Percentiles rank a stretch among this genome's conserved stretches.
Conservation (phyloP, 2,329 filamentous ascomycete species). For the Endothia cerciana region DNA sequence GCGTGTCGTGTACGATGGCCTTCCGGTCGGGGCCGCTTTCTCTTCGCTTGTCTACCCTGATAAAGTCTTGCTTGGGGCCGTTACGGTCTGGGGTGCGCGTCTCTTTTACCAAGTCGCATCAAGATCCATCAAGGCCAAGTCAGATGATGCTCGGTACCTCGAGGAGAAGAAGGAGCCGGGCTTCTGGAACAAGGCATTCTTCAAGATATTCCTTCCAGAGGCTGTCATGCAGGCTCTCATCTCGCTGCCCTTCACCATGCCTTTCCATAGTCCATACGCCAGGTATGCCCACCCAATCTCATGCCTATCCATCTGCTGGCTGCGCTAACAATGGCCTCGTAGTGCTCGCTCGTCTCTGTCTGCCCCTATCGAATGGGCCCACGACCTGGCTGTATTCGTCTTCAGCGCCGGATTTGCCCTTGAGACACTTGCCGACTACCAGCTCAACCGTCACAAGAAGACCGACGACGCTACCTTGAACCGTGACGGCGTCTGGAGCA, state of each 20-base stretch:
- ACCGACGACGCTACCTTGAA: constrained; percentile 46
- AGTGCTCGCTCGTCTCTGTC: constrained; percentile 27
- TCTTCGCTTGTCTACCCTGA: constrained; percentile 55
- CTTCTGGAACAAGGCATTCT: constrained; percentile 62
- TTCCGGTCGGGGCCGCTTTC: constrained; percentile 51
- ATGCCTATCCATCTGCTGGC: constrained; percentile 29
- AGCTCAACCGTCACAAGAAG: constrained; percentile 56
- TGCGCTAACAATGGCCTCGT: constrained; percentile 13
- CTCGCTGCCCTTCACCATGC: constrained; percentile 58
- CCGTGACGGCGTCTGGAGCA: constrained; percentile 63
- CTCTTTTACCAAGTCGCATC: constrained; percentile 58
- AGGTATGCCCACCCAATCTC: constrained; percentile 41
- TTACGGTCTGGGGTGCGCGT: constrained; percentile 61
- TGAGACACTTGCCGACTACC: constrained; percentile 60
- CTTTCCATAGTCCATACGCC: constrained; percentile 50
- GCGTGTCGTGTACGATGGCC: constrained; percentile 49
- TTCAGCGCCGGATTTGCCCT: constrained; percentile 60
- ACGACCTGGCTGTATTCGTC: constrained; percentile 54
- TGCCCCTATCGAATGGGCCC: constrained; percentile 25
- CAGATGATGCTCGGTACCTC: constrained; percentile 60
- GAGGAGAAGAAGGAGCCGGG: constrained; percentile 50
- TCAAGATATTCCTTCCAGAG: constrained; percentile 60
- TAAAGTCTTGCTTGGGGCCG: constrained; percentile 57
- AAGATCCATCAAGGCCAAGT: constrained; percentile 52
- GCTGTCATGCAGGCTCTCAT: constrained; percentile 60